phyloP scores from a whole-genome alignment of 345 rosid genomes.

The Eucalyptus cloeziana region DNA sequence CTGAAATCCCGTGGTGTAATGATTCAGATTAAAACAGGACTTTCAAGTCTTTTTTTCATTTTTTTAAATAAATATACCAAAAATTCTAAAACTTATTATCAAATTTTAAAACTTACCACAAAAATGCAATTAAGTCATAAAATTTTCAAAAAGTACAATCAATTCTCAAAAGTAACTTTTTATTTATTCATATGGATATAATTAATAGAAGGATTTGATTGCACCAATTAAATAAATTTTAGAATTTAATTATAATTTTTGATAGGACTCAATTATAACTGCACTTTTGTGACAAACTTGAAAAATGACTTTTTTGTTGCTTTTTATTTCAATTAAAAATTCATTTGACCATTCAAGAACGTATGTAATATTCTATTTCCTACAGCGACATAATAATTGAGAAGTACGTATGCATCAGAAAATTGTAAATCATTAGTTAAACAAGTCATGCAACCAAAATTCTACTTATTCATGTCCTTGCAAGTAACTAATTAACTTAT shows the following conservation, averaged over 20 bases:
- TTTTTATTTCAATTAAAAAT: not conserved
- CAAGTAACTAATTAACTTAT: not conserved
- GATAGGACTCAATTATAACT: too few species aligned
- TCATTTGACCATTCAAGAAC: not conserved
- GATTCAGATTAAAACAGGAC: not conserved
- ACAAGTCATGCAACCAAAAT: not conserved
- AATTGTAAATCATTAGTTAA: not conserved
- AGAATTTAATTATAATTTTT: too few species aligned
- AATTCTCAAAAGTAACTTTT: too few species aligned
- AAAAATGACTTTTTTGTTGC: not conserved
- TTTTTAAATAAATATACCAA: too few species aligned
- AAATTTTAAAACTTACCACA: too few species aligned
- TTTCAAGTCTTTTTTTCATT: not conserved
- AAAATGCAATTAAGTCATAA: rapidly evolving
- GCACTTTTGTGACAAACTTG: too few species aligned
- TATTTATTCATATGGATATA: too few species aligned
- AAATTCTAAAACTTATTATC: too few species aligned
- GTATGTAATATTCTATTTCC: not conserved
- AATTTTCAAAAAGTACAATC: too few species aligned
- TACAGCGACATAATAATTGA: not conserved
- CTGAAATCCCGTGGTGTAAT: not conserved
- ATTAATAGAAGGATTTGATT: too few species aligned
- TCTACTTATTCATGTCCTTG: not conserved
- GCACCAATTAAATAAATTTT: too few species aligned
- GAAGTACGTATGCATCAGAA: not conserved